Percentiles rank a stretch among this genome's conserved stretches.
Conservation (phyloP, 78 protist genomes). For the Planoprotostelium fungivorum region DNA sequence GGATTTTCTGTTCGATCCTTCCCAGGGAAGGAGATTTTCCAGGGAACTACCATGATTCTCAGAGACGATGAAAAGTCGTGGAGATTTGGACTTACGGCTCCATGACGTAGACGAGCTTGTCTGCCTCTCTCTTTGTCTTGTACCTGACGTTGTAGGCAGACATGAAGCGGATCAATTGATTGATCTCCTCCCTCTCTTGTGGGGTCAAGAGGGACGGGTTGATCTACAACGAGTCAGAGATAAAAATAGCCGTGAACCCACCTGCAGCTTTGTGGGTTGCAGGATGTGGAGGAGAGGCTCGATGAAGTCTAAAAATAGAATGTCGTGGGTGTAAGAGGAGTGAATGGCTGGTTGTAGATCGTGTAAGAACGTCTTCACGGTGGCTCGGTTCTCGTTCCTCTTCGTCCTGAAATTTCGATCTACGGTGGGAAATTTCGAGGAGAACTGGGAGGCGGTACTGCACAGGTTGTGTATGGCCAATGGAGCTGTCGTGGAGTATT, state of each 20-base stretch:
- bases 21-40: not conserved
- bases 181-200: conserved; percentile 15
- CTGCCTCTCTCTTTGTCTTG: not conserved
- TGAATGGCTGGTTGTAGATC: not conserved
- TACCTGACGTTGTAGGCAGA: conserved; percentile 9
- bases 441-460: conserved; percentile 6
- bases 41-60: not conserved
- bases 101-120: not conserved
- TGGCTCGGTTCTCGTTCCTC: not conserved
- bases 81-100: not conserved
- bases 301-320: conserved; percentile 19
- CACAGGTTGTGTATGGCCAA: conserved; percentile 36
- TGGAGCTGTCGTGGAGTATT: conserved; percentile 15
- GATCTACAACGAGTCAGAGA: not conserved
- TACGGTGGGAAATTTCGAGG: conserved; percentile 9
- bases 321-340: not conserved
- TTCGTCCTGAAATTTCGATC: conserved; percentile 10
- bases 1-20: not conserved
- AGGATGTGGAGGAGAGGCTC: conserved; percentile 32
- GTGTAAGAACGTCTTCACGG: conserved; percentile 17
- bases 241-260: not conserved
- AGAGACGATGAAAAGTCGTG: not conserved
- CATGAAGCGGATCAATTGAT: conserved; percentile 25
- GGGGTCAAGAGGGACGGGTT: conserved; percentile 23
- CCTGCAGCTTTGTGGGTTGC: not conserved